Evolutionary conservation across 1,139 yeast species (phyloP).

Genomic region (Geotrichum siamense): DNA sequence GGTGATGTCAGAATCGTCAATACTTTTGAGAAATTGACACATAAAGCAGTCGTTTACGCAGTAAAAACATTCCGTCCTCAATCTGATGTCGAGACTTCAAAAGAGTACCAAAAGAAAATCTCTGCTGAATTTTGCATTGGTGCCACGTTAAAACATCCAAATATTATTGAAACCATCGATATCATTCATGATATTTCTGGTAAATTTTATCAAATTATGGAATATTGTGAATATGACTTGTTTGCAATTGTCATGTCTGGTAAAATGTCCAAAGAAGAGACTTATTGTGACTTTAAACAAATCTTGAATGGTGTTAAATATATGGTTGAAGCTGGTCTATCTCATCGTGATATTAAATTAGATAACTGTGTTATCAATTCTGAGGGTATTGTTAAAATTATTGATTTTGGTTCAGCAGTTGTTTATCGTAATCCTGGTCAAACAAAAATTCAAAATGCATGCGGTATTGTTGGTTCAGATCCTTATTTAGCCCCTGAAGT

Average conservation of each 20-base stretch:
- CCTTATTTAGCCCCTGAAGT: constrained; percentile 95
- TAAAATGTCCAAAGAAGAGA: constrained; percentile 78
- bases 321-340: constrained; percentile 78
- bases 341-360: constrained; percentile 86
- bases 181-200: constrained; percentile 76
- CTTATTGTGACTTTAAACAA: constrained; percentile 87
- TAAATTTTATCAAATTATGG: constrained; percentile 86
- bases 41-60: constrained; percentile 70
- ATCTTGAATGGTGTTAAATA: constrained; percentile 75
- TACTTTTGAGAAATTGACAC: constrained; percentile 60
- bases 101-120: constrained; percentile 88
- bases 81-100: constrained; percentile 63
- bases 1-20: constrained; percentile 84
- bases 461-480: constrained; percentile 90
- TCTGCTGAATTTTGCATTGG: constrained; percentile 96
- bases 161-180: constrained; percentile 85
- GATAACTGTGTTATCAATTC: constrained; percentile 88
- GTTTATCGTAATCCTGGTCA: constrained; percentile 88
- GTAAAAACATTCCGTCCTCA: constrained; percentile 85
- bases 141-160: constrained; percentile 80
- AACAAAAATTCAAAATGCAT: constrained; percentile 69
- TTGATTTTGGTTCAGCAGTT: constrained; percentile 92
- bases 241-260: constrained; percentile 96
- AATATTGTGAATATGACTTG: constrained; percentile 86
- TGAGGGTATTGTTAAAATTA: constrained; percentile 79